Base-by-base conservation (phyloP, 805 yeast species). In the Tetrapisispora namnaoensis region DNA sequence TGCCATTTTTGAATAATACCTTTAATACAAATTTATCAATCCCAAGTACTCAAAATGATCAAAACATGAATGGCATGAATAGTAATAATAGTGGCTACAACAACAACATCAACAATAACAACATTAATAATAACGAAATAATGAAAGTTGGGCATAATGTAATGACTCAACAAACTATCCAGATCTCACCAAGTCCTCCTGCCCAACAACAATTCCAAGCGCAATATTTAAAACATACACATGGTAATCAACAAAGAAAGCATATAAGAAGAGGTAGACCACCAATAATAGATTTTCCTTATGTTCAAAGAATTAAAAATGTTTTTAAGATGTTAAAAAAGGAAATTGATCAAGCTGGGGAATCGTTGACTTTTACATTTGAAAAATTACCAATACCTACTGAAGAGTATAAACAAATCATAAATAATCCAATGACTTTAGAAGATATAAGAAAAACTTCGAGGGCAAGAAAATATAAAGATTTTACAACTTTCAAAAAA, bases 271-370 rank as follows among this genome's bases (percentile, higher is more conserved):
- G 69, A 51, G 69, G 69, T 54, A 61, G 69, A 53, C 69, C 69
- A 21, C 69, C 69, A 17, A 59, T 63, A 2, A 62, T 65, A 40
- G 69, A 65, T 51, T 49, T 63, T 24, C 69, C 69, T 8, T 90
- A 83, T 65, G 97, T 93, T 67, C 88, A 88, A 60, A 75, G 97
- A 54, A 89, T 91, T 63, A 90, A 91, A 65, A 81, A 86, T 55
- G 81, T 93, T 37, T 70, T 93, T 72, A 80, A 95, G 62, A 81
- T 80, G 46, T 71, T 93, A 60, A 85, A 89, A 59, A 86, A 85
- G 60, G 81, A 83, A 49, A 77, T 79, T 45, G 80, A 77, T 56
- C 71, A 72, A 2, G 71, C 72, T 44, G 75, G 74, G 14, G 71
- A 74, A 21, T 70, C 77, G 30, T 67, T 86, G 37, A 77, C 83